phyloP scores from a whole-genome alignment of 768 basidiomycete genomes.

The Agrocybe chaxingu region DNA sequence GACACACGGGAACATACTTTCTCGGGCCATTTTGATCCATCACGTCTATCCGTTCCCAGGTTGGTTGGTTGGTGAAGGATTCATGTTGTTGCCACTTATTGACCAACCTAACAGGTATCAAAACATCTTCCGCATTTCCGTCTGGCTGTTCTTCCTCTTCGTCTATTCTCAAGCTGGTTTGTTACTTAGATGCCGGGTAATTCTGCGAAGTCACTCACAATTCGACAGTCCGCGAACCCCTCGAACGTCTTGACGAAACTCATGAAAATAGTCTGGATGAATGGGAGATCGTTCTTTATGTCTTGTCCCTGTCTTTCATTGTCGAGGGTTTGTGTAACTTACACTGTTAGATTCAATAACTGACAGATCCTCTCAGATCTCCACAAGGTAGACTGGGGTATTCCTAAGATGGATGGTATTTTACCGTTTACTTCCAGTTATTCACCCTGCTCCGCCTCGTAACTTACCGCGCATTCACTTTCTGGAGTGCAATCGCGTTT shows the following conservation, averaged over 20 bases:
- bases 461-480: slow-evolving; percentile 77
- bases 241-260: slow-evolving; percentile 62
- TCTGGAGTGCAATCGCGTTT: slow-evolving; percentile 72
- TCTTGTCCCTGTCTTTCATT: slow-evolving; percentile 72
- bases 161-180: slow-evolving; percentile 83
- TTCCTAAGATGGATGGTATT: not conserved
- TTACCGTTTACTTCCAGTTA: slow-evolving; percentile 40
- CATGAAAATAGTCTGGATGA: slow-evolving; percentile 52
- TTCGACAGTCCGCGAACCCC: slow-evolving; percentile 65
- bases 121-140: slow-evolving; percentile 71
- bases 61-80: slow-evolving; percentile 19
- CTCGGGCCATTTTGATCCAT: slow-evolving; percentile 72
- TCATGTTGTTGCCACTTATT: slow-evolving; percentile 1
- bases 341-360: not conserved
- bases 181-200: slow-evolving; percentile 10
- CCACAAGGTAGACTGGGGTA: slow-evolving; percentile 40
- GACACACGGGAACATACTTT: slow-evolving; percentile 51
- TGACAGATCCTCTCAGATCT: slow-evolving; percentile 34
- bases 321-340: slow-evolving; percentile 60
- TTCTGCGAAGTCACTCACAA: slow-evolving; percentile 2
- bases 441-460: slow-evolving; percentile 70
- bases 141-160: slow-evolving; percentile 77
- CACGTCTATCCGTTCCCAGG: slow-evolving; percentile 80
- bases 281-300: slow-evolving; percentile 81
- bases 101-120: slow-evolving; percentile 58